Conservation (phyloP, 805 yeast genomes). For the Osmozyma mogii region DNA sequence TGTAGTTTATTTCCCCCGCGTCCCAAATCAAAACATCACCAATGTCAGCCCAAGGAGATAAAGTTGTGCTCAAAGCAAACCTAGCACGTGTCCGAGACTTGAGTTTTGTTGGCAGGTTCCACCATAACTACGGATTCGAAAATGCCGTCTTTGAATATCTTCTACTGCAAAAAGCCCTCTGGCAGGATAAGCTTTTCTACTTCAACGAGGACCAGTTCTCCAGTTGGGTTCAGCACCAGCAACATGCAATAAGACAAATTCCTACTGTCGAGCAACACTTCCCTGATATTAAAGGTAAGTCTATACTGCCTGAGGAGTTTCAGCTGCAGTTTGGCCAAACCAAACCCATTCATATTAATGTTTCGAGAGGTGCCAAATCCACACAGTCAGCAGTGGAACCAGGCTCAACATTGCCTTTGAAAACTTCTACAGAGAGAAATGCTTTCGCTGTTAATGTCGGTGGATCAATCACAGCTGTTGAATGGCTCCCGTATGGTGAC, state of each 20-base stretch:
- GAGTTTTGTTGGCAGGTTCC: slow-evolving; percentile 20
- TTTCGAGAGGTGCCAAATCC: slow-evolving; percentile 8
- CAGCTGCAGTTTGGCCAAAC: slow-evolving; percentile 14
- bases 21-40: slow-evolving; percentile 1
- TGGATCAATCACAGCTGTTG: slow-evolving; percentile 42
- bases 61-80: slow-evolving; percentile 9
- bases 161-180: slow-evolving; percentile 38
- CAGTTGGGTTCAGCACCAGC: slow-evolving; percentile 9
- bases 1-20: not conserved
- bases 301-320: slow-evolving; percentile 13
- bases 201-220: slow-evolving; percentile 26
- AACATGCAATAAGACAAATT: slow-evolving; percentile 8
- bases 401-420: slow-evolving; percentile 6
- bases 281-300: slow-evolving; percentile 4
- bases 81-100: slow-evolving; percentile 12
- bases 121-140: slow-evolving; percentile 42
- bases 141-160: slow-evolving; percentile 33
- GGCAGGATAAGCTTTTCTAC: slow-evolving; percentile 42
- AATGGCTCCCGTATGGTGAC: slow-evolving; percentile 41
- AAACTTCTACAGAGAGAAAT: slow-evolving; percentile 16
- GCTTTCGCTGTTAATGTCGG: slow-evolving; percentile 43
- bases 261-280: slow-evolving; percentile 8
- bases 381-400: slow-evolving; percentile 2
- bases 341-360: slow-evolving; percentile 9
- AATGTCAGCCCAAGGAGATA: slow-evolving; percentile 7